Evolutionary conservation across 2,329 filamentous ascomycete genomes (phyloP), one percentile per base, ranked within the genome.

Genomic region (Zopfia rhizophila): DNA sequence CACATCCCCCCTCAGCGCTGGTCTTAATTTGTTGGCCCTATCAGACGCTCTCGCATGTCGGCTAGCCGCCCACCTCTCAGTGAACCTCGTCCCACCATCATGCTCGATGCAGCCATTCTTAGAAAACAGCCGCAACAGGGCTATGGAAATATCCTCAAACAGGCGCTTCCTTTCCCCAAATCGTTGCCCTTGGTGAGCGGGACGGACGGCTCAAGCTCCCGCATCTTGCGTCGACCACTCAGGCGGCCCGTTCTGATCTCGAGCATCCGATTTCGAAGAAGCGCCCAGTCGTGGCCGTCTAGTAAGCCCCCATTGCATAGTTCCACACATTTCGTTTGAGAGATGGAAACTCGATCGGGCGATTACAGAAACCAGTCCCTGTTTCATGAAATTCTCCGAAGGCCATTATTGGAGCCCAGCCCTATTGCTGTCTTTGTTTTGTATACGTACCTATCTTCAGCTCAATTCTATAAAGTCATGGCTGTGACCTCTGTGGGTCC

Each of bases 371-470:
- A 72, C 69, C 59, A 51, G 56, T 58, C 60, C 54, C 56, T 56
- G 69, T 72, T 72, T 72, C 68, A 71, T 56, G 48, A 56, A 69
- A 66, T 69, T 70, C 66, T 67, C 65, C 65, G 62, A 43, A 40
- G 60, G 57, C 63, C 62, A 45, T 41, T 47, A 49, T 53, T 59
- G 53, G 44, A 48, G 42, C 45, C 42, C 39, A 19, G 33, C 42
- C 19, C 29, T 13, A 12, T 53, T 46, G 52, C 57, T 56, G 60
- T 54, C 65, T 55, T 56, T 59, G 58, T 58, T 53, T 48, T 43
- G 45, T 46, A 40, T 55, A 63, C 51, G 56, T 55, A 56, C 54
- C 50, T 36, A 36, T 3, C 49, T 65, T 59, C 60, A 55, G 53
- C 59, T 61, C 51, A 18, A 31, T 17, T 60, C 44, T 70, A 69